Evolutionary conservation across 805 yeast genomes (phyloP).

Genomic region (Nakazawaea populi): DNA sequence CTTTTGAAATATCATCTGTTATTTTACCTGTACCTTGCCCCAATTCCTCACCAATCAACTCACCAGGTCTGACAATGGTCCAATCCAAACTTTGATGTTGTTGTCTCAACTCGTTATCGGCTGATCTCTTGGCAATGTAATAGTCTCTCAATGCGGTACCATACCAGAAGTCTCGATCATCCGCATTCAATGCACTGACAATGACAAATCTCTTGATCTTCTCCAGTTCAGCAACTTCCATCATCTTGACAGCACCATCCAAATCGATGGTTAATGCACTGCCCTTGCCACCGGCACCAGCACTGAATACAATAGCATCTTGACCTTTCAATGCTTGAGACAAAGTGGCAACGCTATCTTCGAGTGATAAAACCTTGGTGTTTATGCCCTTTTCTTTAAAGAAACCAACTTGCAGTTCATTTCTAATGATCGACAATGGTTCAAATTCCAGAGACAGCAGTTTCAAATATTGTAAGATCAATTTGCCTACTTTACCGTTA

Average conservation of each 20-base stretch:
- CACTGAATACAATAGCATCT: constrained; percentile 54
- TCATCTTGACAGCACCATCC: constrained; percentile 53
- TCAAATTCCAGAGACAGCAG: constrained; percentile 22
- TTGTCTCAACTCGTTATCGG: constrained; percentile 42
- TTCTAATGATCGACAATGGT: constrained; percentile 41
- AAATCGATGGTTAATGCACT: constrained; percentile 47
- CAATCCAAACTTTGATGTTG: constrained; percentile 36
- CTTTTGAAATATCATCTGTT: constrained; percentile 12
- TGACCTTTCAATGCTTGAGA: constrained; percentile 35
- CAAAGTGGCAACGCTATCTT: constrained; percentile 28
- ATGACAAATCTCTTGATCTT: constrained; percentile 40
- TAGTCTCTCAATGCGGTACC: constrained; percentile 36
- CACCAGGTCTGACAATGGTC: constrained; percentile 54
- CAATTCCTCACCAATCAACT: constrained; percentile 31
- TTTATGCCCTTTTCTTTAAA: constrained; percentile 32
- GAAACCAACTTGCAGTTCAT: constrained; percentile 34
- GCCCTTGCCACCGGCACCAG: constrained; percentile 58
- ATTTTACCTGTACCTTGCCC: constrained; percentile 36
- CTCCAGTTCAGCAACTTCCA: constrained; percentile 46
- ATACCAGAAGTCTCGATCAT: constrained; percentile 41
- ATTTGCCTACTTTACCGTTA: constrained; percentile 55
- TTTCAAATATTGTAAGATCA: constrained; percentile 31
- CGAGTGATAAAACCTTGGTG: constrained; percentile 33
- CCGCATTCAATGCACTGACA: constrained; percentile 52
- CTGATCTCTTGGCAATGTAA: constrained; percentile 56